phyloP scores from a whole-genome alignment of 345 rosid genomes.

The Mallotus nudiflorus region DNA sequence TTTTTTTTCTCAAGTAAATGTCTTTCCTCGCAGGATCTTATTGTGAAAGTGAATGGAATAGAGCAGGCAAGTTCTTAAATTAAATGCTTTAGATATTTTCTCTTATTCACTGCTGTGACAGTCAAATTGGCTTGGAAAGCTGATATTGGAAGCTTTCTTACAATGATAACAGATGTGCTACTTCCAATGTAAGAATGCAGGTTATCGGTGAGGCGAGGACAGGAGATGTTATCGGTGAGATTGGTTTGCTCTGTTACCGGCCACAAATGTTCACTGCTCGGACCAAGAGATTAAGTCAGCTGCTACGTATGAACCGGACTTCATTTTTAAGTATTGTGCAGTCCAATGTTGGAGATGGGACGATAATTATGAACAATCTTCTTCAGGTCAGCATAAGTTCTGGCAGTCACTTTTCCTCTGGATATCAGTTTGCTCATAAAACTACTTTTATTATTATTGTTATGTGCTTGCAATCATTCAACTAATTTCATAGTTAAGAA shows the following conservation, averaged over 20 bases:
- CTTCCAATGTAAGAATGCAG: conserved; percentile 32
- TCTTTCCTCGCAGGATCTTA: conserved; percentile 59
- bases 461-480: too few species aligned
- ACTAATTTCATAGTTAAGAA: too few species aligned
- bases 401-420: too few species aligned
- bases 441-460: too few species aligned
- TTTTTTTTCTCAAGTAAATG: conserved; percentile 15
- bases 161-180: too few species aligned
- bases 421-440: too few species aligned
- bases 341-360: conserved; percentile 88
- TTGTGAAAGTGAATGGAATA: conserved; percentile 47
- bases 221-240: conserved; percentile 80
- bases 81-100: conserved; percentile 6
- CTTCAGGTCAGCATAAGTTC: conserved; percentile 57
- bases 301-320: conserved; percentile 84
- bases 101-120: conserved; percentile 1
- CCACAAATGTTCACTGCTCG: conserved; percentile 86
- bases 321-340: conserved; percentile 66
- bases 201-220: conserved; percentile 60
- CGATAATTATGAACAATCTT: conserved; percentile 81
- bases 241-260: conserved; percentile 82
- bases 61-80: conserved; percentile 57
- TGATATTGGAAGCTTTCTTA: background rate
- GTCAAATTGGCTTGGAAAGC: conserved; percentile 5
- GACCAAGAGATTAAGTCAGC: conserved; percentile 79